phyloP scores from a whole-genome alignment of 306 rosid genomes.

The Potentilla sterilis region DNA sequence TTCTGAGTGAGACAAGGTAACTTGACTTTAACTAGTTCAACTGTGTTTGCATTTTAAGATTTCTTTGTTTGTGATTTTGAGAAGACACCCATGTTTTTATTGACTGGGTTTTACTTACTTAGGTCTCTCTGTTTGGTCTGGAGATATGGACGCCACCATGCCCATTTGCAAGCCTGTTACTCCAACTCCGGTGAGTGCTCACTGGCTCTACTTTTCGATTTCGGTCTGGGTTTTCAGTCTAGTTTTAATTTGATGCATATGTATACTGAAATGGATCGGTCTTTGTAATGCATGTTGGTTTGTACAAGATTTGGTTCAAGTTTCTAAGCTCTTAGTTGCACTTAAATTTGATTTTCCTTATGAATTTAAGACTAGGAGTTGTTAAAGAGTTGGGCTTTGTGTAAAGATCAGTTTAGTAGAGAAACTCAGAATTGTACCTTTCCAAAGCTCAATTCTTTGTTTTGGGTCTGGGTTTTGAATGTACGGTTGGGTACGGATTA shows the following conservation, averaged over 20 bases:
- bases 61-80: neutral
- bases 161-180: conserved; percentile 60
- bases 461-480: neutral
- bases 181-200: conserved; percentile 50
- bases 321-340: neutral
- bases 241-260: neutral
- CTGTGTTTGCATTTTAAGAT: no score
- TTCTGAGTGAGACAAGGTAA: conserved; percentile 2
- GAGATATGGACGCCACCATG: conserved; percentile 61
- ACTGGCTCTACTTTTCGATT: neutral
- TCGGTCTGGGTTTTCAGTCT: neutral
- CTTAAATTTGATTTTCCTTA: no score
- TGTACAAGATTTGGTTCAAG: neutral
- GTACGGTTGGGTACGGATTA: no score
- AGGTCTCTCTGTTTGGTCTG: conserved; percentile 1
- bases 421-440: no score
- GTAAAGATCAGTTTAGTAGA: neutral
- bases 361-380: neutral
- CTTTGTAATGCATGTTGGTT: neutral
- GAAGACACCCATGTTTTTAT: neutral
- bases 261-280: neutral
- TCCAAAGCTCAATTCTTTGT: neutral
- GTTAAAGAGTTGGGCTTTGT: neutral
- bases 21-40: neutral
- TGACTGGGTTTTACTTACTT: conserved; percentile 1